Conservation (phyloP, 805 yeast genomes). For the Helenozyma rhizophorensis region DNA sequence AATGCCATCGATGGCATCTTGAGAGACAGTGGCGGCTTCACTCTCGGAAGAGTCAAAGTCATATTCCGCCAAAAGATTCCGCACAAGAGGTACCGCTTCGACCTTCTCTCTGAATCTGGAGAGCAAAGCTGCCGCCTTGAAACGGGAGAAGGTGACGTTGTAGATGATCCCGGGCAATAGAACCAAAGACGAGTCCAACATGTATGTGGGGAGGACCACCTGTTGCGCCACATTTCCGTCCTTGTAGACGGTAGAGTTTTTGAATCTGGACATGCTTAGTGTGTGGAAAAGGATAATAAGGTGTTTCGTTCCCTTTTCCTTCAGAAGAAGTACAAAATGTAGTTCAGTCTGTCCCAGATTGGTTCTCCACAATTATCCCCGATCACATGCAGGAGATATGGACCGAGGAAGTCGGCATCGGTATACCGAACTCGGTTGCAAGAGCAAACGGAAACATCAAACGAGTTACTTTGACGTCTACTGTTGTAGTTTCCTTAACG, state of each 20-base stretch:
- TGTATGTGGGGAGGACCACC: constrained; percentile 36
- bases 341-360: too few relatives aligned
- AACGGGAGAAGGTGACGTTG: constrained; percentile 47
- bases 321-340: too few relatives aligned
- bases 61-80: constrained; percentile 31
- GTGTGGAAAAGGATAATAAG: background rate
- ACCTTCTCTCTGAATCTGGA: constrained; percentile 34
- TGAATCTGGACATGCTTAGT: constrained; percentile 3
- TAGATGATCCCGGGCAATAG: constrained; percentile 62
- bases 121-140: constrained; percentile 45
- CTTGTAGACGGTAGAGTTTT: constrained; percentile 3
- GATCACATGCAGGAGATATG: background rate
- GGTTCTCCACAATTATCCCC: background rate
- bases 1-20: constrained; percentile 30
- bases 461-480: too few relatives aligned
- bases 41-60: constrained; percentile 21
- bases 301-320: too few relatives aligned
- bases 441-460: too few relatives aligned
- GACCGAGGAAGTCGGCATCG: constrained; percentile 1
- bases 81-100: constrained; percentile 23
- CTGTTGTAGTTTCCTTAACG: too few relatives aligned
- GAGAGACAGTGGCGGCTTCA: constrained; percentile 19
- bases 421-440: too few relatives aligned
- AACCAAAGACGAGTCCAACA: constrained; percentile 41
- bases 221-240: constrained; percentile 8